Evolutionary conservation across 2,329 filamentous ascomycete species (phyloP).

Genomic region (Aspergillus fijiensis): DNA sequence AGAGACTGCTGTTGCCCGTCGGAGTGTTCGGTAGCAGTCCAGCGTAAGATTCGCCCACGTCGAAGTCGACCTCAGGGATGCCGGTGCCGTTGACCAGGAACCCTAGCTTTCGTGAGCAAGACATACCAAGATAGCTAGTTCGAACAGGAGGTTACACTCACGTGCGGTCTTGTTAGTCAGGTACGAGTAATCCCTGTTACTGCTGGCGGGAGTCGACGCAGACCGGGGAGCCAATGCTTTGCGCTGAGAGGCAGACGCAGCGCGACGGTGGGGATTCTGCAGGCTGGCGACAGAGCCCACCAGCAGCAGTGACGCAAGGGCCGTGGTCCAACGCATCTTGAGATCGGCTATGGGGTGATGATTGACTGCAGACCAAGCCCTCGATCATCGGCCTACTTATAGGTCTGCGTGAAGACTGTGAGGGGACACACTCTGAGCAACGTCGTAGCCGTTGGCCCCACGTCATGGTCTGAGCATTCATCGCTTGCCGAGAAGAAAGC

Average conservation of each 20-base stretch:
- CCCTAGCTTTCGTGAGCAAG: constrained; percentile 39
- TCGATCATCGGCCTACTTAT: background rate
- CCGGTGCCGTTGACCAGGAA: constrained; percentile 64
- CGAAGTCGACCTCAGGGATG: constrained; percentile 68
- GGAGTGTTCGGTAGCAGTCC: constrained; percentile 53
- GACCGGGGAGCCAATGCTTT: background rate
- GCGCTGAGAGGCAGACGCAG: background rate
- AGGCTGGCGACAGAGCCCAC: constrained; percentile 14
- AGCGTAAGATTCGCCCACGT: constrained; percentile 55
- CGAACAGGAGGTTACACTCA: background rate
- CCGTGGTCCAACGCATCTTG: constrained; percentile 8
- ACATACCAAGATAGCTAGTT: too few relatives aligned
- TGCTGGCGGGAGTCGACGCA: background rate
- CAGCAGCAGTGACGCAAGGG: constrained; percentile 11
- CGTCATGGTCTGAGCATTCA: background rate
- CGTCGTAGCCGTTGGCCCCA: background rate
- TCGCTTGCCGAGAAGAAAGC: background rate
- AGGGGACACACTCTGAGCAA: background rate
- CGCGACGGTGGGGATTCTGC: constrained; percentile 24
- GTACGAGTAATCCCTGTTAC: background rate
- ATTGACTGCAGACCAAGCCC: background rate
- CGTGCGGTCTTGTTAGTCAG: constrained; percentile 10
- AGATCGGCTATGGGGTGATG: background rate
- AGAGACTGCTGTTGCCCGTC: constrained; percentile 45
- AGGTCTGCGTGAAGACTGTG: background rate